Evolutionary conservation across 2,329 filamentous ascomycete species (phyloP), one percentile per base, ranked within the genome.

Genomic region (Colletotrichum sp.): DNA sequence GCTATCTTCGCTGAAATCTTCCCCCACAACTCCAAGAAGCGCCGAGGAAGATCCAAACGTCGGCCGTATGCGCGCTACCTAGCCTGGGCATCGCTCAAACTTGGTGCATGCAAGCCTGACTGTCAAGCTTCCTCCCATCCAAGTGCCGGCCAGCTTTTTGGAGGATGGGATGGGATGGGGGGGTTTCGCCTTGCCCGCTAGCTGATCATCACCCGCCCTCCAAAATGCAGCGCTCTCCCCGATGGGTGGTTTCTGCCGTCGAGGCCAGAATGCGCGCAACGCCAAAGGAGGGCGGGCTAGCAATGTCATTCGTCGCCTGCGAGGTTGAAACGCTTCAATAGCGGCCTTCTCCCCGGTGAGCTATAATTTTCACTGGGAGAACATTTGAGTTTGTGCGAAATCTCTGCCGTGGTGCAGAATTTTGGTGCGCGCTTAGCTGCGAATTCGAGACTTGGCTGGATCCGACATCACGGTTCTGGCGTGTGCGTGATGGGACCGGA

Each of bases 1-100:
- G 64, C 43, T 74, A 76, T 76, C n/a, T 34, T 76, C 70, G 77
- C 48, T 77, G 76, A 77, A 67, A 56, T 61, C 58, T 30, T 30
- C 28, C 58, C 58, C 18, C 58, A 61, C 58, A 34, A 34, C 58
- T n/a, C 12, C 58, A 22, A 34, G 58, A 61, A 61, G 58, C 58
- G 58, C 58, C 58, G 58, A 61, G 58, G 55, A 61, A 32, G 27
- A 61, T 32, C 28, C 58, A 61, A 52, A 61, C 18, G 28, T 61
- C 28, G 58, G 58, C 16, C 27, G 13, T 18, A 15, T 8, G 28
- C 56, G 56, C 28, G 52, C 52, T 56, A 56, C 27, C 15, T 34
- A 61, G 58, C 58, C 18, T 61, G 27, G 58, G n/a, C 12, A 32
- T 32, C 18, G 58, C 28, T n/a, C 25, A 32, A 32, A 30, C 25